Base-by-base conservation (phyloP, 2,329 filamentous ascomycete genomes). In the Botryotinia convoluta region DNA sequence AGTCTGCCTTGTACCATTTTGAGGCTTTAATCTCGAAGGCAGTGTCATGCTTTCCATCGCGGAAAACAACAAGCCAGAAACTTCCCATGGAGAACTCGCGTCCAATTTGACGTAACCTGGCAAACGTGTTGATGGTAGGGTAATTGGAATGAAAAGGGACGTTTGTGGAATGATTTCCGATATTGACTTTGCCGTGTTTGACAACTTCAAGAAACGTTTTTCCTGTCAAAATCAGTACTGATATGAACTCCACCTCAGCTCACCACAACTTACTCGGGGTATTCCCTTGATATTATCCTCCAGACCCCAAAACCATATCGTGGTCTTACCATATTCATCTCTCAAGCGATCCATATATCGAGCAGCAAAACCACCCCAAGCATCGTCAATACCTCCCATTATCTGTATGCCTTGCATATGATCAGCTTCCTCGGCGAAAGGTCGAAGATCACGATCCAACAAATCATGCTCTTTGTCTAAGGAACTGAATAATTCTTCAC, bases 351-450 rank as follows among this genome's bases (percentile, higher is more conserved):
- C 91, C 39, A 94, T 82, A 80, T 95, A 95, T 74, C 87, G 86
- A 4, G 90, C 85, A 10, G 91, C 87, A 80, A 95, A 95, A 0
- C 93, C 92, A 75, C 90, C 92, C 93, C 93, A 96, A 20, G 91
- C 92, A 82, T 95, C 92, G 79, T 95, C 93, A 9, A 90, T 83
- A 6, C 88, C 88, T 3, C 91, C 86, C 74, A 95, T 88, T 18
- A 95, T 81, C 81, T 98, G 95, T 29, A 99, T 85, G 0, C 92
- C 95, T 82, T 98, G 95, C 83, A 98, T 87, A 72, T 94, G 91
- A 82, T 99, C 96, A 76, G 94, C 96, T 83, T 98, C 96, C 83
- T 99, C 96, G 3, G 91, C 89, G 80, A 98, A 98, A 0, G 91
- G 91, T 54, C 96, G 87, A 76, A 98, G 84, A 81, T 99, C 95